Base-by-base conservation (phyloP, 2,329 filamentous ascomycete genomes). In the Scopulariopsis brevicaulis region DNA sequence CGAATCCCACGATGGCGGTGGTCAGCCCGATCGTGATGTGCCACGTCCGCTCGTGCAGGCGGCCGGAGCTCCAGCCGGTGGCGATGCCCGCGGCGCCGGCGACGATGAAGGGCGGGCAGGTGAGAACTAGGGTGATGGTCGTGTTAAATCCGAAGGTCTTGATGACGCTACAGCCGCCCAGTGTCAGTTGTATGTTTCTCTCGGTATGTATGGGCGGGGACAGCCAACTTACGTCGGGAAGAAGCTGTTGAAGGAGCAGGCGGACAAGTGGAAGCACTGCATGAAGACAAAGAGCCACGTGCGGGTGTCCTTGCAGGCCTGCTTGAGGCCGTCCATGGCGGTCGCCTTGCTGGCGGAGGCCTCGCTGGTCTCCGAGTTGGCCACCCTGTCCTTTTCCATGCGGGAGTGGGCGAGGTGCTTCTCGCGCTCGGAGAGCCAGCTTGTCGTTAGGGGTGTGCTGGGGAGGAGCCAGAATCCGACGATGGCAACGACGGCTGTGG, bases 91-190 rank as follows among this genome's bases (percentile, higher is more conserved):
- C 71, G 0, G 69, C 71, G 14, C 76, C 77, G 1, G 78, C 77
- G 37, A 78, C 67, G 46, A 79, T 69, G 64, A 78, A 81, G 0
- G 79, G 79, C 0, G 79, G 79, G 59, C 74, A 77, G 6, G 77
- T 80, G 59, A 82, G 72, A 12, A 78, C 70, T 0, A 81, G 70
- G 0, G 78, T 80, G 54, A 78, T 70, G 1, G 75, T 80, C 0
- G 67, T 73, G 59, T 67, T 71, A 66, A 79, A 80, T 0, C 74
- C 74, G 0, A 81, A 70, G 0, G 75, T 77, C 59, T 74, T 69
- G 59, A 80, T 74, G 14, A 79, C 74, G 18, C 68, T 70, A 18
- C 18, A 24, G 55, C 4, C 28, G 34, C 32, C n/a, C 18, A 14
- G 2, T 24, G 46, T 50, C 11, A 50, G 46, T 22, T 22, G 3